Conservation (phyloP, 169 alveolate species). For the Eimeria brunetti region DNA sequence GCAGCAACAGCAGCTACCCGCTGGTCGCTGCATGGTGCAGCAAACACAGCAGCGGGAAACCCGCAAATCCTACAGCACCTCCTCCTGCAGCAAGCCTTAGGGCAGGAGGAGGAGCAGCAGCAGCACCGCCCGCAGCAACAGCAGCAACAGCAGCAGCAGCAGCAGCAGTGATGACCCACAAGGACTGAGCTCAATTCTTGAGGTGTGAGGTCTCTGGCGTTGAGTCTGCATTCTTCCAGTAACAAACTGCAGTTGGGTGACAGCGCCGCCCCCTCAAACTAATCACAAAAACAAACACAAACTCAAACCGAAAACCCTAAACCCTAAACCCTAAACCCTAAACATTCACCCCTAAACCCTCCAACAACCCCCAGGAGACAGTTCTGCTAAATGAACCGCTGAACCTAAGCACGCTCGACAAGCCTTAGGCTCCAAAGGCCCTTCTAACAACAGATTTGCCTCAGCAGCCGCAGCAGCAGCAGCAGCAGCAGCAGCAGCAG, state of each 20-base stretch:
- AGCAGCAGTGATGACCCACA: constrained; percentile 11
- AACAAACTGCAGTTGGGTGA: constrained; percentile 47
- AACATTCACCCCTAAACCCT: no score
- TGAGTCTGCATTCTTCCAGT: constrained; percentile 25
- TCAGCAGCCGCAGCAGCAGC: neutral
- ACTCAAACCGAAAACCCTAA: neutral
- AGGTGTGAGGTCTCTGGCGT: constrained; percentile 36
- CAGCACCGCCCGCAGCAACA: neutral
- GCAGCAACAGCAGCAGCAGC: constrained; percentile 1
- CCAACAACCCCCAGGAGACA: no score
- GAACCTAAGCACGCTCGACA: no score
- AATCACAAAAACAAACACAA: neutral
- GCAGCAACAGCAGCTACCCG: neutral
- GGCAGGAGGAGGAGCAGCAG: constrained; percentile 12
- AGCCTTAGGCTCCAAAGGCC: no score
- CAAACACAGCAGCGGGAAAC: neutral
- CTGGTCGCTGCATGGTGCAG: no score
- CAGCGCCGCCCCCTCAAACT: constrained; percentile 28
- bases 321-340: neutral
- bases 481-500: neutral
- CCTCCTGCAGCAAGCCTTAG: neutral
- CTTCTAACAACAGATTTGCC: neutral
- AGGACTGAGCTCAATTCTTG: constrained; percentile 30
- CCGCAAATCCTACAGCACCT: no score
- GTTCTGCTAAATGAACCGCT: no score